Evolutionary conservation across 768 basidiomycete genomes (phyloP), one percentile per base, ranked within the genome.

Genomic region (Xerocomellus chrysenteron): DNA sequence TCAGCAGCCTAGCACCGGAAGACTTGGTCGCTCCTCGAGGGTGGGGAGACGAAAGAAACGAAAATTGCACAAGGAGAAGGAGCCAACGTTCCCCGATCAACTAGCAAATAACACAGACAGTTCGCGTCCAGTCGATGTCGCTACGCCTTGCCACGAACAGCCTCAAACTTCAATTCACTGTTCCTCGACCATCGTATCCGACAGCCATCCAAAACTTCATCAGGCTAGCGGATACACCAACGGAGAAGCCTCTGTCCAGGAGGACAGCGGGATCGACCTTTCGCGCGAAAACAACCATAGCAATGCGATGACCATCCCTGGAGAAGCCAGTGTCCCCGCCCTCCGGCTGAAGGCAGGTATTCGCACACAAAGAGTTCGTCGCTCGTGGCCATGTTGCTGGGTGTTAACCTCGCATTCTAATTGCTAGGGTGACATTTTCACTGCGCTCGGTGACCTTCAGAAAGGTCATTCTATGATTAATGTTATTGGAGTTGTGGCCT

Each of bases 401-500:
- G 37, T 17, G 28, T 46, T 57, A 21, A 58, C 52, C 9, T 55
- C 36, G 6, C 43, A 47, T 54, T 36, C 33, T 42, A 10, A 45
- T 47, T 32, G 9, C 19, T 21, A 72, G 71, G 72, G 71, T 13
- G 71, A 72, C 36, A 2, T 50, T 41, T 74, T 67, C 26, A 62
- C 53, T 28, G 26, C 66, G 16, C 59, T 69, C 28, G 36, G 16
- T 21, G 50, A 62, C n/a, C 55, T 64, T 46, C 51, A 44, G 12
- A 50, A 45, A 19, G 53, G 56, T 3, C 62, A 47, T 33, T 63
- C 55, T 4, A 54, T 61, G 50, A 47, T 65, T 55, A 73, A 73
- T 43, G 55, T 73, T 30, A 74, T 75, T 19, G 73, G 62, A 7
- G 62, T 79, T 6, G 75, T 73, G 30, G 49, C 57, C 1, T 63